Evolutionary conservation across 1,139 yeast genomes (phyloP).

Genomic region (Candida pseudocylindracea): DNA sequence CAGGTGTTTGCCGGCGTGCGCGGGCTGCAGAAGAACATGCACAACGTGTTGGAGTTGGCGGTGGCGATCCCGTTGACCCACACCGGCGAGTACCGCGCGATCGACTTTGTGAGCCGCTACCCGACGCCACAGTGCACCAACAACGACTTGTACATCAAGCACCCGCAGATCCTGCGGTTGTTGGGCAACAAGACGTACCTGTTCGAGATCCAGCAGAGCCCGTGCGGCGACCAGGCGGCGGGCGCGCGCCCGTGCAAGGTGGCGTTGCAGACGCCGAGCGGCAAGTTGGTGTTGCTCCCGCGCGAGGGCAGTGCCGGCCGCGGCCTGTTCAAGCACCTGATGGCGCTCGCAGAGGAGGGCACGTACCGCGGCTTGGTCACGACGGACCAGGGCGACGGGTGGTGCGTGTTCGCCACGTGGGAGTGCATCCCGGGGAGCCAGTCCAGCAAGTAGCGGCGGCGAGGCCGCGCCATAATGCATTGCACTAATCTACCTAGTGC

Average conservation of each 20-base stretch:
- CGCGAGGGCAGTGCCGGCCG: constrained; percentile 21
- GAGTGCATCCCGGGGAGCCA: constrained; percentile 13
- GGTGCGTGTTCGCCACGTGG: constrained; percentile 94
- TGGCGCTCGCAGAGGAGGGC: constrained; percentile 52
- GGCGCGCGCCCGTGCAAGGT: constrained; percentile 14
- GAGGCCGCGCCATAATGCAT: no score
- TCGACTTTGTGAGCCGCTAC: constrained; percentile 43
- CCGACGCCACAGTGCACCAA: constrained; percentile 49
- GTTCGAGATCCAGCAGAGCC: constrained; percentile 48
- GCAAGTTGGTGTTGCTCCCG: constrained; percentile 42
- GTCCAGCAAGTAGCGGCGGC: no score
- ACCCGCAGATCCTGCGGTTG: constrained; percentile 60
- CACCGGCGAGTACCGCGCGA: constrained; percentile 33
- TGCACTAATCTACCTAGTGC: constrained; percentile 11
- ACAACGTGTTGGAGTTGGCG: constrained; percentile 46
- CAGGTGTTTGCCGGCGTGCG: constrained; percentile 55
- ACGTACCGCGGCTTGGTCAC: constrained; percentile 66
- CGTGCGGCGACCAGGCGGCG: constrained; percentile 22
- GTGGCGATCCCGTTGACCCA: constrained; percentile 65
- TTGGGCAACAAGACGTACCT: constrained; percentile 33
- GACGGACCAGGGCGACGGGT: constrained; percentile 58
- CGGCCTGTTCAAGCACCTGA: constrained; percentile 34
- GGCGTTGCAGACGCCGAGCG: constrained; percentile 58
- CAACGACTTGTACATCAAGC: constrained; percentile 60
- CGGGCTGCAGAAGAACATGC: constrained; percentile 36